phyloP scores from a whole-genome alignment of 208 protist genomes.

The Leptomonas seymouri region DNA sequence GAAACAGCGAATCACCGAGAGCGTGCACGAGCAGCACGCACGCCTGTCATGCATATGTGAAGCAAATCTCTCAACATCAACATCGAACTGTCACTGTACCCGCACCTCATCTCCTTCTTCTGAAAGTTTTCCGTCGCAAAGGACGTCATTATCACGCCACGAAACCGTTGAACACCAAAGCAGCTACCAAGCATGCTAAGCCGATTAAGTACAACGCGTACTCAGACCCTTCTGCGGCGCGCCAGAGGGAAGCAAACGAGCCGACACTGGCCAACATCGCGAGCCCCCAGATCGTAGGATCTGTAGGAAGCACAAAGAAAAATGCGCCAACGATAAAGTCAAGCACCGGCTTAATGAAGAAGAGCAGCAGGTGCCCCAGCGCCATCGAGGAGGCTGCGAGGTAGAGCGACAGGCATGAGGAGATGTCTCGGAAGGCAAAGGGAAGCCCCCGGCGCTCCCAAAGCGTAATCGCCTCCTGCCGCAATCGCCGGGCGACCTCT shows the following conservation, averaged over 20 bases:
- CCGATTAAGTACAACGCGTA: slow-evolving; percentile 26
- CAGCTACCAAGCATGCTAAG: slow-evolving; percentile 28
- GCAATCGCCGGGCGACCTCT: slow-evolving; percentile 33
- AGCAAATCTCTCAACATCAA: too few relatives aligned
- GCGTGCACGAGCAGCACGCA: too few relatives aligned
- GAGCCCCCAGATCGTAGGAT: slow-evolving; percentile 77
- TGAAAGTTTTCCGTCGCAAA: not conserved
- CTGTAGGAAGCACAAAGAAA: slow-evolving; percentile 53
- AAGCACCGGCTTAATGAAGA: slow-evolving; percentile 43
- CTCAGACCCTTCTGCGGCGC: slow-evolving; percentile 24
- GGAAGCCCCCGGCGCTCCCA: slow-evolving; percentile 26
- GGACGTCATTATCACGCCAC: slow-evolving; percentile 16
- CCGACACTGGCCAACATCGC: slow-evolving; percentile 37
- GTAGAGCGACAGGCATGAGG: slow-evolving; percentile 35
- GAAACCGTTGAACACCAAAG: slow-evolving; percentile 70
- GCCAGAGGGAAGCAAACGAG: slow-evolving; percentile 28
- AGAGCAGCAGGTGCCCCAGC: slow-evolving; percentile 45
- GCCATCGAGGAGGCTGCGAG: slow-evolving; percentile 44
- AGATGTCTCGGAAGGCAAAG: slow-evolving; percentile 10
- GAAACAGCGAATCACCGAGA: too few relatives aligned
- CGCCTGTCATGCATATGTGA: too few relatives aligned
- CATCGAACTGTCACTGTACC: too few relatives aligned
- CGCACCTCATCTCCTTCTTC: too few relatives aligned
- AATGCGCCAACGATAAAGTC: slow-evolving; percentile 34
- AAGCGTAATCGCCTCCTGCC: slow-evolving; percentile 16